Percentiles rank a stretch among this genome's conserved stretches.
These are phyloP conservation scores for Cupressus sempervirens DNA, from an alignment of 75 land plant genomes.

Conservation along the genomic window DNA sequence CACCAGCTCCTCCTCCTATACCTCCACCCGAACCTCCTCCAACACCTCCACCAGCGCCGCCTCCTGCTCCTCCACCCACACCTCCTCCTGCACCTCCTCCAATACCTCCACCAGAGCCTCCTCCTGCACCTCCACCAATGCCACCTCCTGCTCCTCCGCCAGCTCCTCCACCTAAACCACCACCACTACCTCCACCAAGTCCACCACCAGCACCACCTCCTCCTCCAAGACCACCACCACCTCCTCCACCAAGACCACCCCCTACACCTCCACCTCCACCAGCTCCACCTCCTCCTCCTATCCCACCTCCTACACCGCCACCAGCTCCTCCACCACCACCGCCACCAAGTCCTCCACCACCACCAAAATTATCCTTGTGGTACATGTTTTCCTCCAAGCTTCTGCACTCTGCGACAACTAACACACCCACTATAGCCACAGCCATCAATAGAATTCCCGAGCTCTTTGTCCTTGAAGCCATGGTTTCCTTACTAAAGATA, in stretches of 20 bases:
- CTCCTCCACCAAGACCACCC: not conserved
- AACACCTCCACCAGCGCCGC: too few relatives aligned
- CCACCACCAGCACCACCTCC: not conserved
- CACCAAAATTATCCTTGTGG: not conserved
- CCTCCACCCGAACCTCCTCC: too few relatives aligned
- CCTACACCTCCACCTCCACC: too few relatives aligned
- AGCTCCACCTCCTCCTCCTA: too few relatives aligned
- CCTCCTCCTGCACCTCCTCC: too few relatives aligned
- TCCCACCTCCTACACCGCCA: too few relatives aligned
- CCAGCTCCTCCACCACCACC: too few relatives aligned
- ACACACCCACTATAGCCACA: not conserved
- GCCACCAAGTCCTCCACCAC: too few relatives aligned
- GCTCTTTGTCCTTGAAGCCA: not conserved
- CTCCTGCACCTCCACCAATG: not conserved
- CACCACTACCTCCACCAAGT: not conserved
- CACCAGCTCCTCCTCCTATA: too few relatives aligned
- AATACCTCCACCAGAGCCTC: too few relatives aligned
- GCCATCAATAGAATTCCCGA: not conserved
- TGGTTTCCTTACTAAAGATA: not conserved
- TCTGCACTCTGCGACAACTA: not conserved
- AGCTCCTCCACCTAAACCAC: not conserved
- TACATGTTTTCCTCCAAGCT: too few relatives aligned
- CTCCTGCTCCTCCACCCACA: too few relatives aligned
- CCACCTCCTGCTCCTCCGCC: not conserved
- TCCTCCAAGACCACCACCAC: not conserved